Percentiles rank a stretch among this genome's conserved stretches.
Conservation (phyloP, 495 filamentous ascomycete genomes). For the Penicillium mononematosum region DNA sequence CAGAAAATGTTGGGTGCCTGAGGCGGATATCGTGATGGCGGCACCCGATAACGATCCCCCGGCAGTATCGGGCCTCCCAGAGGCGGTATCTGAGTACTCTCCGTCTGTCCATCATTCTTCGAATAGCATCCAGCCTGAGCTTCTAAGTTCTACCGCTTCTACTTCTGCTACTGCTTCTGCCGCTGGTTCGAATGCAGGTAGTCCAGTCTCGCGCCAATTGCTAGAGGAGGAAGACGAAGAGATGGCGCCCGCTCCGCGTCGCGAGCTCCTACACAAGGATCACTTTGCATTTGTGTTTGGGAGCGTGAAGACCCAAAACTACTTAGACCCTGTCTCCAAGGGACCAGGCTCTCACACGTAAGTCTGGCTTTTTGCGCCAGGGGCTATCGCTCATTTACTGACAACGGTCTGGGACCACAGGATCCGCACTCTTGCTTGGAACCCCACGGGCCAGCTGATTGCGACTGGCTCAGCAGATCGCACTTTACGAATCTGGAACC, state of each 20-base stretch:
- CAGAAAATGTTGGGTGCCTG: not conserved
- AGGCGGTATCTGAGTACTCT: constrained; percentile 7
- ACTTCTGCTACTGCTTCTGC: not conserved
- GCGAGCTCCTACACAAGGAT: constrained; percentile 60
- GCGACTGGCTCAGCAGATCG: constrained; percentile 82
- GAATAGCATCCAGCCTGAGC: not conserved
- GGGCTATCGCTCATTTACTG: constrained; percentile 1
- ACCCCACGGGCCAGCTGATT: constrained; percentile 78
- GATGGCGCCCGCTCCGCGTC: constrained; percentile 54
- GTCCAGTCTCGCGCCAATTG: constrained; percentile 16
- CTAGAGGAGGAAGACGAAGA: constrained; percentile 14
- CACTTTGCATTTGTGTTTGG: constrained; percentile 58
- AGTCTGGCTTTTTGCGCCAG: constrained; percentile 15
- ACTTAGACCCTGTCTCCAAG: constrained; percentile 57
- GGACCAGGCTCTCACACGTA: constrained; percentile 55
- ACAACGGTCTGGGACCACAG: constrained; percentile 27
- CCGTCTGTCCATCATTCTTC: not conserved
- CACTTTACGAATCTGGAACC: constrained; percentile 88
- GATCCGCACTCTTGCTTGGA: constrained; percentile 82
- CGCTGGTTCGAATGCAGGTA: not conserved
- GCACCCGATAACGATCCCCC: not conserved
- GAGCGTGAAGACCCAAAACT: constrained; percentile 58
- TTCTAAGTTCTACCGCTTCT: not conserved
- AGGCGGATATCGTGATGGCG: not conserved
- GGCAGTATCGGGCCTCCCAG: constrained; percentile 1